phyloP scores from a whole-genome alignment of 164 flowering plant species.

The Berberis thunbergii region DNA sequence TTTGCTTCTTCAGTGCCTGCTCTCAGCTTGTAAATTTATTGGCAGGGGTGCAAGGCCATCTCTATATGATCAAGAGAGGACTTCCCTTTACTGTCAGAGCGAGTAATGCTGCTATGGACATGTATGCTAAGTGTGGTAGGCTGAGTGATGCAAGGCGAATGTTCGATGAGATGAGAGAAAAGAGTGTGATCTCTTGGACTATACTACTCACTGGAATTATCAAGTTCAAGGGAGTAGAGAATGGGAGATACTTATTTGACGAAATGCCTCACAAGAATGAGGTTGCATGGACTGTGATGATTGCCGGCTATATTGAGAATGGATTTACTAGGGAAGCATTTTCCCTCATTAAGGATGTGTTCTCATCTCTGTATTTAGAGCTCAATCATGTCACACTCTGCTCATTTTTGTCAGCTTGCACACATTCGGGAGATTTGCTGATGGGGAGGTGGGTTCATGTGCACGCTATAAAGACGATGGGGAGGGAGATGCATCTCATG shows the following conservation, averaged over 20 bases:
- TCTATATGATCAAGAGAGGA: slow-evolving; percentile 37
- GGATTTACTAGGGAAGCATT: slow-evolving; percentile 36
- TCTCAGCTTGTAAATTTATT: slow-evolving; percentile 26
- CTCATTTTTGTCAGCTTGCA: slow-evolving; percentile 45
- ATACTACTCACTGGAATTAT: slow-evolving; percentile 36
- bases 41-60: slow-evolving; percentile 36
- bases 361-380: slow-evolving; percentile 12
- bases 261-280: slow-evolving; percentile 57
- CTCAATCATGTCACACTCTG: slow-evolving; percentile 44
- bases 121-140: slow-evolving; percentile 56
- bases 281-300: slow-evolving; percentile 60
- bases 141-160: slow-evolving; percentile 34
- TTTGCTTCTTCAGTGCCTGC: slow-evolving; percentile 35
- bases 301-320: slow-evolving; percentile 33
- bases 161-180: slow-evolving; percentile 37
- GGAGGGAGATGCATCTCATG: slow-evolving; percentile 26
- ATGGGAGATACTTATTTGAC: slow-evolving; percentile 39
- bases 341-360: slow-evolving; percentile 30
- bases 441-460: slow-evolving; percentile 64
- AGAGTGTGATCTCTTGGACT: slow-evolving; percentile 62
- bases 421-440: slow-evolving; percentile 40
- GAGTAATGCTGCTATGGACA: slow-evolving; percentile 50
- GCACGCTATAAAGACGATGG: slow-evolving; percentile 34
- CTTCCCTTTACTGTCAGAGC: slow-evolving; percentile 21
- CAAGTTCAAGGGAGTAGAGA: slow-evolving; percentile 37